Evolutionary conservation across 2,329 filamentous ascomycete genomes (phyloP), one percentile per base, ranked within the genome.

Genomic region (Calonectria pseudoreteaudii): DNA sequence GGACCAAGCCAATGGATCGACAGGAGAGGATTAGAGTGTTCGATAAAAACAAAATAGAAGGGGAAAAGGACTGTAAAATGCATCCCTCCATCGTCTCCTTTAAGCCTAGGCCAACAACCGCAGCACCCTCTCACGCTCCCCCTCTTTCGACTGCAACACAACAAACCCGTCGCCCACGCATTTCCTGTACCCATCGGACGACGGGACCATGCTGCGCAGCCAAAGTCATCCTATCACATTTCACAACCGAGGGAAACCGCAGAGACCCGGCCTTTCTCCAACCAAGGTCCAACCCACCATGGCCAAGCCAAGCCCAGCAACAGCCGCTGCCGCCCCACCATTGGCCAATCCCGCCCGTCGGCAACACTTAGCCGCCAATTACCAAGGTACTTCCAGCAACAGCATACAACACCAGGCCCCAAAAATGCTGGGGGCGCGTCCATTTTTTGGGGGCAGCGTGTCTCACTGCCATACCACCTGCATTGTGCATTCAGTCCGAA

Each of bases 181-280:
- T 26, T 36, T 30, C 23, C 49, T 69, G 60, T 67, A 64, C 10
- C 53, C 34, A 73, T 69, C 73, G 73, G 73, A 74, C 73, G 66
- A 74, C 73, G 66, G 73, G 73, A 72, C 38, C n/a, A 34, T 26
- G 14, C 28, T 53, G 23, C 23, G 23, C 50, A 52, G 38, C 31
- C 64, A 68, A 9, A 34, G 18, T 34, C 36, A 28, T 28, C 65
- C 31, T 53, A 68, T 44, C 34, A 53, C 60, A 60, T 41, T 58
- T 31, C 58, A 81, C 81, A 84, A 82, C 83, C 83, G 83, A 84
- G 79, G 78, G 78, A 82, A 84, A 79, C 83, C 83, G 83, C 75
- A 66, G 71, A 50, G 75, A 78, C 77, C 78, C 81, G 78, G 77
- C 58, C 60, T 49, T 49, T 41, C 49, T 56, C 38, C 72, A 74